Evolutionary conservation across 1,284 basidiomycete genomes (phyloP).

Genomic region (Macrocybe sp.): DNA sequence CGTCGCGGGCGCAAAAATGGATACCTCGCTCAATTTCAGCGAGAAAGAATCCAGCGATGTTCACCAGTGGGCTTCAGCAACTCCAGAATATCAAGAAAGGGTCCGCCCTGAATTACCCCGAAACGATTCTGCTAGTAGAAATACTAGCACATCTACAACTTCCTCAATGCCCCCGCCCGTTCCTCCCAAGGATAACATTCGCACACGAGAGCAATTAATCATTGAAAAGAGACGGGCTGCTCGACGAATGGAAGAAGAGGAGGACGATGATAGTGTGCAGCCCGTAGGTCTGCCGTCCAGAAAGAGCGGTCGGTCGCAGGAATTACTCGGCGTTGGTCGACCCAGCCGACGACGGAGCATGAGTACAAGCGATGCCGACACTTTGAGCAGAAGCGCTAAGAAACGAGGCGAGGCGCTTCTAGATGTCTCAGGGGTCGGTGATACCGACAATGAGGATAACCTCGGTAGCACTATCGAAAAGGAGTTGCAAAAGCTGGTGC

Average conservation of each 20-base stretch:
- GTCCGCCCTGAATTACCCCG: slow-evolving; percentile 27
- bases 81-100: slow-evolving; percentile 31
- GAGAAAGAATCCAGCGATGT: slow-evolving; percentile 30
- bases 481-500: slow-evolving; percentile 58
- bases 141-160: slow-evolving; percentile 34
- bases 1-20: slow-evolving; percentile 46
- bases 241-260: slow-evolving; percentile 45
- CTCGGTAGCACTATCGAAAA: slow-evolving; percentile 64
- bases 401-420: slow-evolving; percentile 27
- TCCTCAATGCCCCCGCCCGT: slow-evolving; percentile 40
- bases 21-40: slow-evolving; percentile 39
- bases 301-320: slow-evolving; percentile 16
- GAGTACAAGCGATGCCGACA: slow-evolving; percentile 67
- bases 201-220: slow-evolving; percentile 63
- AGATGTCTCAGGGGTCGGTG: slow-evolving; percentile 24
- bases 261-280: slow-evolving; percentile 27
- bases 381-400: slow-evolving; percentile 28
- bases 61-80: slow-evolving; percentile 17
- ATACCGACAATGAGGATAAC: slow-evolving; percentile 39
- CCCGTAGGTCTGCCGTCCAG: slow-evolving; percentile 11
- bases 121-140: slow-evolving; percentile 30
- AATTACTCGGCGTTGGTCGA: slow-evolving; percentile 35
- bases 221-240: slow-evolving; percentile 67
- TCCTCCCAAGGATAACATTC: slow-evolving; percentile 63
- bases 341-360: slow-evolving; percentile 61